These are phyloP conservation scores for Chalciporus sphaerocephalus DNA, from an alignment of 768 basidiomycete genomes.

Conservation along the genomic window DNA sequence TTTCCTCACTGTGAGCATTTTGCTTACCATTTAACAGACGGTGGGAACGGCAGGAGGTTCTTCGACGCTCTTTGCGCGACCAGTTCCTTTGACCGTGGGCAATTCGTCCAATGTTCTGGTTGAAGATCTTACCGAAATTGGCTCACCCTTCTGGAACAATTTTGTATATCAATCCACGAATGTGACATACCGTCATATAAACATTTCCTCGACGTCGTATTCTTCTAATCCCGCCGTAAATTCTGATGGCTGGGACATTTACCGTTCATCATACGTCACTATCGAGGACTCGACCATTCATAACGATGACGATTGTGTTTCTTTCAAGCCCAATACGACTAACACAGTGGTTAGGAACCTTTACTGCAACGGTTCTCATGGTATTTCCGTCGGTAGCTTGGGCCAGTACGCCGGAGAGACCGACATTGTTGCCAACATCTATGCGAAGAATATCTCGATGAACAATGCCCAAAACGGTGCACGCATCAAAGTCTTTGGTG, in stretches of 20 bases:
- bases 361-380: constrained; percentile 36
- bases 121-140: constrained; percentile 36
- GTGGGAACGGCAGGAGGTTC: constrained; percentile 41
- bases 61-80: constrained; percentile 40
- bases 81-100: constrained; percentile 41
- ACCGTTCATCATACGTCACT: constrained; percentile 34
- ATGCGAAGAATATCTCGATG: constrained; percentile 41
- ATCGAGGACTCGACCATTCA: constrained; percentile 37
- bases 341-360: constrained; percentile 39
- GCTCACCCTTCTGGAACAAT: constrained; percentile 41
- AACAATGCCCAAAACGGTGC: constrained; percentile 46
- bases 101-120: constrained; percentile 40
- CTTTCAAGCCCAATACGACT: constrained; percentile 32
- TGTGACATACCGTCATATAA: constrained; percentile 39
- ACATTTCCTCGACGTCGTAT: constrained; percentile 33
- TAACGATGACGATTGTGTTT: constrained; percentile 42
- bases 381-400: constrained; percentile 48
- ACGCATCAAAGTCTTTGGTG: constrained; percentile 51
- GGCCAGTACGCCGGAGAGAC: constrained; percentile 40
- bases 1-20: not conserved
- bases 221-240: constrained; percentile 33
- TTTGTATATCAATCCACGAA: constrained; percentile 42
- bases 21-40: constrained; percentile 20
- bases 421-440: constrained; percentile 44
- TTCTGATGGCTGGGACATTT: constrained; percentile 49